These are phyloP conservation scores for Leptomonas seymouri DNA, from an alignment of 208 protist genomes.

Conservation along the genomic window DNA sequence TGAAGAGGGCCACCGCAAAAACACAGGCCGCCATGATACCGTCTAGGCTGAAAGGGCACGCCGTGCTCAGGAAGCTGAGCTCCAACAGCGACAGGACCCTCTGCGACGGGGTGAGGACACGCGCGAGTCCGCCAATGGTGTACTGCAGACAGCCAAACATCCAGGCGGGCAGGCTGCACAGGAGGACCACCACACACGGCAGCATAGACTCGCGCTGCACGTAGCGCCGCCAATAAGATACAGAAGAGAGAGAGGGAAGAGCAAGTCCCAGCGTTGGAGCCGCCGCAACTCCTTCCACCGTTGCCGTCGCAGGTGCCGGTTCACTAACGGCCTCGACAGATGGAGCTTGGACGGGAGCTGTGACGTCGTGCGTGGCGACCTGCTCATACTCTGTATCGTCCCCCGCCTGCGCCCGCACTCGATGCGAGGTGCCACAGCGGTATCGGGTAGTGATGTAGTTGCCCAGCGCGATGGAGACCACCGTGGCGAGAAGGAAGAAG, in stretches of 20 bases:
- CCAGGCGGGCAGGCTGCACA: constrained; percentile 44
- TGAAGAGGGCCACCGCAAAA: constrained; percentile 35
- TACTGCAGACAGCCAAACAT: constrained; percentile 39
- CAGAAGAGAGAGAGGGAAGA: no score
- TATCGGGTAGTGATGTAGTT: constrained; percentile 68
- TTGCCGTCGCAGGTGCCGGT: not conserved
- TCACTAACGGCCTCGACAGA: not conserved
- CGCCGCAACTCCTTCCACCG: not conserved
- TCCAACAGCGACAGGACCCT: constrained; percentile 29
- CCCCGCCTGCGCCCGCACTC: not conserved
- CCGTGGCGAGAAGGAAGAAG: constrained; percentile 60
- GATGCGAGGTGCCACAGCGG: constrained; percentile 45
- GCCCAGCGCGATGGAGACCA: constrained; percentile 57
- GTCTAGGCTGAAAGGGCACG: not conserved
- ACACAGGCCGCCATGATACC: not conserved
- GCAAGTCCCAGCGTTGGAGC: no score
- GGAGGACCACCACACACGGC: constrained; percentile 15
- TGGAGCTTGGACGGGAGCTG: no score
- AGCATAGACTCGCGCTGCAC: not conserved
- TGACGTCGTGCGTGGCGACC: not conserved
- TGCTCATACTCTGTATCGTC: not conserved
- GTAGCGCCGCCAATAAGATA: not conserved
- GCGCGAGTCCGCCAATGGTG: constrained; percentile 36
- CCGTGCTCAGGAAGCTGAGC: constrained; percentile 23
- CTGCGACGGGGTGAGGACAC: constrained; percentile 21